Percentiles rank a stretch among this genome's conserved stretches.
These are phyloP conservation scores for Cnidoscolus chayamansa DNA, from an alignment of 441 rosid species.

Conservation along the genomic window DNA sequence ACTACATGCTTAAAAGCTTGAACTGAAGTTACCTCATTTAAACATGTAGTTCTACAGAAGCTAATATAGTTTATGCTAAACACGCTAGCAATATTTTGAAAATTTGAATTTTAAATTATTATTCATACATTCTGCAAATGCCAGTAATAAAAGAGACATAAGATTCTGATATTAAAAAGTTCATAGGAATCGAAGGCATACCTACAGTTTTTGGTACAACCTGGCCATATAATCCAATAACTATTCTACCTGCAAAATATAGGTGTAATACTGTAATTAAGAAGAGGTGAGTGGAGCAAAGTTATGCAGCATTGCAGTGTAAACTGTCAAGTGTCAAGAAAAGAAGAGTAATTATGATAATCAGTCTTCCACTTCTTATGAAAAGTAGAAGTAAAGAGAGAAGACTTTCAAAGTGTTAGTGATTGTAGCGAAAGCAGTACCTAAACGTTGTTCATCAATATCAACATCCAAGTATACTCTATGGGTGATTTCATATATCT, in stretches of 20 bases:
- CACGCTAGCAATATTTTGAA: neutral
- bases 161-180: neutral
- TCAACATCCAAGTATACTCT: constrained; percentile 89
- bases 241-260: constrained; percentile 75
- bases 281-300: constrained; percentile 7
- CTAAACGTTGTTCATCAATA: constrained; percentile 84
- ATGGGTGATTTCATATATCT: constrained; percentile 67
- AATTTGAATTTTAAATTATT: neutral
- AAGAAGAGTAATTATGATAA: neutral
- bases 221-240: constrained; percentile 84
- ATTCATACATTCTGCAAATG: neutral
- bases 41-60: neutral
- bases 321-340: neutral
- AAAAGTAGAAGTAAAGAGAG: neutral
- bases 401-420: neutral
- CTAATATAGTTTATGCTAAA: neutral
- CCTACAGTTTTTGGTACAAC: constrained; percentile 92
- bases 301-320: neutral
- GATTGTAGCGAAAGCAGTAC: constrained; percentile 31
- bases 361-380: neutral
- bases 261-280: neutral
- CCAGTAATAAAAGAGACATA: neutral
- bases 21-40: neutral
- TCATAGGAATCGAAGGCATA: constrained; percentile 30
- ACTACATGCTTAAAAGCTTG: neutral